These are phyloP conservation scores for Heterococcus sp. DNA, from an alignment of 108 stramenopile genomes.

Conservation along the genomic window DNA sequence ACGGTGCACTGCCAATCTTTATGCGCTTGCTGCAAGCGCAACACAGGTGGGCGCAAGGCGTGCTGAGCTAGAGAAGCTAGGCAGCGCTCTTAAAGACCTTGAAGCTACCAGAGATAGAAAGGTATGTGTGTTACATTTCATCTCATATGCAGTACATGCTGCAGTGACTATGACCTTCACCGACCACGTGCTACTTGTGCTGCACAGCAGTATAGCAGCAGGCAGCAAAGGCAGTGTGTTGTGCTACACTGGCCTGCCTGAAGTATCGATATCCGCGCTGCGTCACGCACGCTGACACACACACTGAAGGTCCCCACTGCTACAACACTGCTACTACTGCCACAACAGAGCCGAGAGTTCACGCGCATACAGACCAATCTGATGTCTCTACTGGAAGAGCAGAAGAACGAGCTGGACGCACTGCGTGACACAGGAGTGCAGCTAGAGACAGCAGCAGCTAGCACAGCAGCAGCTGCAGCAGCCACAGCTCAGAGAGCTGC, in stretches of 20 bases:
- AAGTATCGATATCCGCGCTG: conserved; percentile 44
- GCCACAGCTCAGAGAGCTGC: conserved; percentile 58
- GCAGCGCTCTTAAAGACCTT: conserved; percentile 52
- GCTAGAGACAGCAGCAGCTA: conserved; percentile 63
- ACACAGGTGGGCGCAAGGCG: no score
- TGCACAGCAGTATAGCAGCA: no score
- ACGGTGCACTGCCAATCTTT: no score
- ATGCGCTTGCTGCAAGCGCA: no score
- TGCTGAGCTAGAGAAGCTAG: no score
- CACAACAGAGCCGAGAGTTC: no score
- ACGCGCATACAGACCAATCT: conserved; percentile 53
- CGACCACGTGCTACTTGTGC: no score
- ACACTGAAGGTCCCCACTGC: conserved; percentile 47
- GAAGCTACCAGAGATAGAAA: conserved; percentile 58
- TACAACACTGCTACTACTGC: no score
- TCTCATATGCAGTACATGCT: no score
- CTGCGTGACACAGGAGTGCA: conserved; percentile 55
- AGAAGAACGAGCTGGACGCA: conserved; percentile 57
- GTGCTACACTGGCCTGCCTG: conserved; percentile 48
- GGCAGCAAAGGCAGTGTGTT: no score
- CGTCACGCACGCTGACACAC: no score
- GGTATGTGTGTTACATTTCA: conserved; percentile 50
- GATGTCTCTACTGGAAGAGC: conserved; percentile 59
- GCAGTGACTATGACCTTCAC: no score
- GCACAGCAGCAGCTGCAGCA: conserved; percentile 61